Base-by-base conservation (phyloP, 441 rosid genomes). In the Cnidoscolus chayamansa region DNA sequence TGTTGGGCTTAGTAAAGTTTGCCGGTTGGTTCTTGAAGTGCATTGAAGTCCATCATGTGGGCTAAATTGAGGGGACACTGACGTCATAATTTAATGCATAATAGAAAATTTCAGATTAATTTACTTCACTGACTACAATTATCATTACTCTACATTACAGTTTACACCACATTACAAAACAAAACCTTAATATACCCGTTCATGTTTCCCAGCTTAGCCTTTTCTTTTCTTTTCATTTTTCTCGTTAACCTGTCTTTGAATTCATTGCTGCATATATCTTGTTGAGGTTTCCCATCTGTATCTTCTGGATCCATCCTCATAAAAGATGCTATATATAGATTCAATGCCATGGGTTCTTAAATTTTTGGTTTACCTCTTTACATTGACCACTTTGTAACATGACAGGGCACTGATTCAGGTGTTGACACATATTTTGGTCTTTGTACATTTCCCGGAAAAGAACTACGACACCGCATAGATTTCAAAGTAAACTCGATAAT, bases 381-480 rank as follows among this genome's bases (percentile, higher is more conserved):
- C 17, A 10, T 49, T 45, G 57, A 11, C 43, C 12, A 48, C 56
- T 49, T 45, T 12, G 45, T 50, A 50, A 74, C 63, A 40, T 32
- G 19, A 87, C 87, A 92, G 98, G 97, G 90, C 59, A 84, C 89
- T 60, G 92, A 88, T 82, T 85, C 89, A 20, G 94, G 97, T 72
- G 98, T 90, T 70, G 96, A 94, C 84, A 92, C 98, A 7, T 92
- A 87, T 80, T 94, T 94, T 80, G 92, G 96, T 67, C 90, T 94
- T 62, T 86, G 96, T 81, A 88, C 97, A 35, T 86, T 86, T 81
- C 97, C 96, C 56, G 97, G 98, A 67, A 83, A 78, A 71, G 94
- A 89, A 84, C 83, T 92, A 59, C 83, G 94, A 61, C 97, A 79
- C 69, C 94, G 96, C 56, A 87, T 94, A 73, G 98, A 94, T 86